A percentile compares a stretch with the other conserved stretches of the same genome.
These are phyloP conservation scores for Phoma sp. DNA, from an alignment of 2,329 filamentous ascomycete genomes.

Conservation along the genomic window DNA sequence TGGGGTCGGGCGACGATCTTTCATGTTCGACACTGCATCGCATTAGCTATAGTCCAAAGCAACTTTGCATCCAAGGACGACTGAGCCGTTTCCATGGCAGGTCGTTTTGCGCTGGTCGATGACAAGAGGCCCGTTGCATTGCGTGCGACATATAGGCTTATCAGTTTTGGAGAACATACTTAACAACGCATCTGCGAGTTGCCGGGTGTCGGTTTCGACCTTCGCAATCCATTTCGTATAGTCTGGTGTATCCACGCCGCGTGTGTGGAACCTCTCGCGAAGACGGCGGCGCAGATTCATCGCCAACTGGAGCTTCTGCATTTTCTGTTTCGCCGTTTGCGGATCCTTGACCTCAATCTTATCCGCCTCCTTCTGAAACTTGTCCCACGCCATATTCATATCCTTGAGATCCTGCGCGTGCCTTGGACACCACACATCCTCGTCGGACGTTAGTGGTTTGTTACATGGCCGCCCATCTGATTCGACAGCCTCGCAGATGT, in stretches of 20 bases:
- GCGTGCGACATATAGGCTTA: not conserved
- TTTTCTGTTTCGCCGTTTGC: constrained; percentile 30
- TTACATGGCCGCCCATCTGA: constrained; percentile 30
- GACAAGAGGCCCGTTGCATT: not conserved
- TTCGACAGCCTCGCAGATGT: constrained; percentile 33
- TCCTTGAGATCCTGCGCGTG: constrained; percentile 29
- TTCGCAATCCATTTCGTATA: constrained; percentile 36
- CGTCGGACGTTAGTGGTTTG: constrained; percentile 10
- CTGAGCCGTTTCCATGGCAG: not conserved
- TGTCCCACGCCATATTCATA: constrained; percentile 25
- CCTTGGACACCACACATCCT: constrained; percentile 24
- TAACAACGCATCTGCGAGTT: constrained; percentile 32
- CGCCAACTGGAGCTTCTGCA: constrained; percentile 32
- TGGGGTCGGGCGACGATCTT: constrained; percentile 22
- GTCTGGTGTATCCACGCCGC: constrained; percentile 31
- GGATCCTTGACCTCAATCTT: constrained; percentile 18
- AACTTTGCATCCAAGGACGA: too few relatives aligned
- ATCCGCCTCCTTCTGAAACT: constrained; percentile 28
- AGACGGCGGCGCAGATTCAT: constrained; percentile 34
- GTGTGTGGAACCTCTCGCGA: constrained; percentile 31
- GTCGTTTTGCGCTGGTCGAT: too few relatives aligned
- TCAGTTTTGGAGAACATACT: constrained; percentile 26
- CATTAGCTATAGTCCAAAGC: not conserved
- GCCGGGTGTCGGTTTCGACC: constrained; percentile 30
- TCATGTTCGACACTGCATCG: constrained; percentile 29